Conservation (phyloP, 805 yeast genomes). For the Ogataea siamensis region DNA sequence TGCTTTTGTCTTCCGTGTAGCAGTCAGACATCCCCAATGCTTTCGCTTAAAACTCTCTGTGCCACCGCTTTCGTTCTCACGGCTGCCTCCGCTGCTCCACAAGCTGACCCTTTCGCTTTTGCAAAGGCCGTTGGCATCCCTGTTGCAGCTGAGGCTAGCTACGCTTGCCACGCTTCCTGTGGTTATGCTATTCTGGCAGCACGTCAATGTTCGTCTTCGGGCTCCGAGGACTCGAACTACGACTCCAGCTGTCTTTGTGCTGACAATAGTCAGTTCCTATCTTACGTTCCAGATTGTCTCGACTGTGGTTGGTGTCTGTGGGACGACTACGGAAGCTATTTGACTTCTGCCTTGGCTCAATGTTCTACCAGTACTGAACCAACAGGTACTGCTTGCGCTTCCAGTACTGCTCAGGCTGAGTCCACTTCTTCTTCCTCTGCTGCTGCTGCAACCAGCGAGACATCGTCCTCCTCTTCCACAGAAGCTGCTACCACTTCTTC, state of each 20-base stretch:
- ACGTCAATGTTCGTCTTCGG: conserved; percentile 26
- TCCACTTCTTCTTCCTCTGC: neutral
- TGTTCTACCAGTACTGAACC: conserved; percentile 36
- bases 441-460: conserved; percentile 15
- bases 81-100: conserved; percentile 19
- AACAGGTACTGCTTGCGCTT: conserved; percentile 35
- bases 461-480: conserved; percentile 1
- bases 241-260: conserved; percentile 35
- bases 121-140: conserved; percentile 32
- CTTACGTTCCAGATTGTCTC: conserved; percentile 34
- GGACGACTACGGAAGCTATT: conserved; percentile 36
- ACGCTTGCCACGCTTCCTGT: conserved; percentile 36
- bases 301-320: conserved; percentile 43
- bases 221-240: conserved; percentile 29
- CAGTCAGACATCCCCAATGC: conserved; percentile 6
- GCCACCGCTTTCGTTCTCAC: conserved; percentile 11
- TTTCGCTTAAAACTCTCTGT: conserved; percentile 6
- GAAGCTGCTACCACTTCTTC: conserved; percentile 8
- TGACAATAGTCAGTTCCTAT: conserved; percentile 27
- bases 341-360: conserved; percentile 32
- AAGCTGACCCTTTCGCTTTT: conserved; percentile 28
- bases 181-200: conserved; percentile 36
- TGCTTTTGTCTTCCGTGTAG: neutral
- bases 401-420: conserved; percentile 18
- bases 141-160: conserved; percentile 32